Evolutionary conservation across 495 filamentous ascomycete genomes (phyloP).

Genomic region (Talaromyces trachyspermus): DNA sequence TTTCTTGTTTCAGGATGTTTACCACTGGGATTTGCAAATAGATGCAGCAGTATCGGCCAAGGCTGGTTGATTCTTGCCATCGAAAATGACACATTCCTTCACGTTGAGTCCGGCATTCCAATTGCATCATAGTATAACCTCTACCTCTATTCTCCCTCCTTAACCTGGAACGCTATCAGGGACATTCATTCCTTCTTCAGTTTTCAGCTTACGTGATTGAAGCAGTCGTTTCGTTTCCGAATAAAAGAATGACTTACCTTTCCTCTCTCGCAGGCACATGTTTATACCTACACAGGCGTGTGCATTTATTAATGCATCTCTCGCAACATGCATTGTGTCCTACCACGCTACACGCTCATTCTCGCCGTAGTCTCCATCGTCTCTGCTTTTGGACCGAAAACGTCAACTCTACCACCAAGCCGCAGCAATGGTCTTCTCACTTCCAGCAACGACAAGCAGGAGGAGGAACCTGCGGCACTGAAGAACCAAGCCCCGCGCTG

Average conservation of each 20-base stretch:
- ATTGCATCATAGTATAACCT: background rate
- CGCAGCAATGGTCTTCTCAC: conserved; percentile 13
- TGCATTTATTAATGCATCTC: background rate
- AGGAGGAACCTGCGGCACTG: conserved; percentile 33
- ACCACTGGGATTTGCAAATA: background rate
- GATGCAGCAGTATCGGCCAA: no score
- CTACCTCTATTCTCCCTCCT: no score
- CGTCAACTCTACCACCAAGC: conserved; percentile 10
- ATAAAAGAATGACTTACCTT: no score
- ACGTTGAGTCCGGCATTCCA: background rate
- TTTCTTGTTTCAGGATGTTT: background rate
- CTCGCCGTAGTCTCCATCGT: conserved; percentile 13
- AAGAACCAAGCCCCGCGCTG: conserved; percentile 24
- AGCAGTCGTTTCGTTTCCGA: no score
- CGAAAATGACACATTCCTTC: no score
- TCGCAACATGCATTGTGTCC: conserved; percentile 9
- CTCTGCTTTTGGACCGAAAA: background rate
- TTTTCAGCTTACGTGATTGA: no score
- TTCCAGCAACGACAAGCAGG: no score
- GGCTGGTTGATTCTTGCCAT: no score
- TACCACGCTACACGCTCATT: conserved; percentile 12
- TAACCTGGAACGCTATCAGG: no score
- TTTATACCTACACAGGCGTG: background rate
- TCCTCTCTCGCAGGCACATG: no score
- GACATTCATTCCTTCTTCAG: background rate